Base-by-base conservation (phyloP, 176 grass and related monocot species). In the Avena eriantha region DNA sequence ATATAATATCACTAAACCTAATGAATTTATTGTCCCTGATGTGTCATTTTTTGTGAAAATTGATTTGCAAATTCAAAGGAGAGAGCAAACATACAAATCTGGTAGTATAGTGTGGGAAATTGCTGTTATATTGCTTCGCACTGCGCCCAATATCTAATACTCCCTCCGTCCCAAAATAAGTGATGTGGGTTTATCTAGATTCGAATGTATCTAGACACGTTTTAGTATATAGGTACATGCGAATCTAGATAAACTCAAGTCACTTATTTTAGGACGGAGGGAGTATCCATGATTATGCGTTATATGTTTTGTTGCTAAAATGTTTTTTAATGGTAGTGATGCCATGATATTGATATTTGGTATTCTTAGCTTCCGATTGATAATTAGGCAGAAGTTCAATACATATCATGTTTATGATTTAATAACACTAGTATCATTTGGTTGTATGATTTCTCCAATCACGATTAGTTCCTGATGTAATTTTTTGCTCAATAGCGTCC, bases 331-430 rank as follows among this genome's bases (percentile, higher is more conserved):
- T 58, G 8, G 10, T n/a, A 4, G 29, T 2, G 14, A 69, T 11
- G 9, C 46, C 75, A 46, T 71, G 22, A 10, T 58, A 53, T 72
- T 21, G 29, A 41, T 41, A 41, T 41, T 41, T 41, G 39, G 21
- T 60, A 24, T 69, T 90, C 55, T 29, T 82, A 66, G 3, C 51
- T 34, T 53, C 7, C 17, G 17, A 35, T 41, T 88, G 70, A 24
- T 48, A 24, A 43, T 50, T 86, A 46, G 33, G 39, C 13, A 14
- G 22, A 1, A 11, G 49, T 45, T 19, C 53, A 58, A 14, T 19
- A 12, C 26, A 14, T 31, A 18, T 4, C 23, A 80, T 89, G 39
- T 41, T 41, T 5, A 41, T 1, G 39, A 19, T 74, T 68, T 76
- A 59, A 21, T 35, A 58, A 31, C 31, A 15, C 19, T 72, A 72